Percentiles rank a stretch among this genome's conserved stretches.
Evolutionary conservation across 495 filamentous ascomycete genomes (phyloP).

Genomic region (Choiromyces venosus): DNA sequence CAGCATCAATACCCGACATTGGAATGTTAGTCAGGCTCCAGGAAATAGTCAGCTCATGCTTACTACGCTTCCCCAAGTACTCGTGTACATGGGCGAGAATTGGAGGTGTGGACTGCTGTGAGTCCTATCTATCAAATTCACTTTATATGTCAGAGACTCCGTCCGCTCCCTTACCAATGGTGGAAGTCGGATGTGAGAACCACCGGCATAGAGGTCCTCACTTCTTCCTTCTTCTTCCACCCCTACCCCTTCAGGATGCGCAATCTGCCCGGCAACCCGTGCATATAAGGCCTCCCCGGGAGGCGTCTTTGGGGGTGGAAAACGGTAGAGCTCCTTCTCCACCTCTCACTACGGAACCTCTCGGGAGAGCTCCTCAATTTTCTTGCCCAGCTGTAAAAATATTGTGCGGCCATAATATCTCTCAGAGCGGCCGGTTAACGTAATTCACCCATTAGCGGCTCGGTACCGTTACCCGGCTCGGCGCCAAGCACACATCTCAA

Average conservation of each 20-base stretch:
- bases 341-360: constrained; percentile 16
- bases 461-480: too few relatives aligned
- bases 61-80: constrained; percentile 40
- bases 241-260: constrained; percentile 16
- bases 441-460: too few relatives aligned
- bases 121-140: constrained; percentile 57
- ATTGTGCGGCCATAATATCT: neutral
- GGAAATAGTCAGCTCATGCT: constrained; percentile 57
- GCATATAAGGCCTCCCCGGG: neutral
- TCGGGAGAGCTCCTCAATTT: neutral
- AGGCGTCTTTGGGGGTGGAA: neutral
- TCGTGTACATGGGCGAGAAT: constrained; percentile 57
- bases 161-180: constrained; percentile 36
- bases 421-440: too few relatives aligned
- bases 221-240: constrained; percentile 42
- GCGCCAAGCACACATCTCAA: too few relatives aligned
- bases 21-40: constrained; percentile 61
- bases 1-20: too few relatives aligned
- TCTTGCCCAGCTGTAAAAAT: neutral
- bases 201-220: constrained; percentile 44
- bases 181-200: constrained; percentile 62
- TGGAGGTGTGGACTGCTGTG: constrained; percentile 74
- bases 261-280: neutral
- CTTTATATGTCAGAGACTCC: constrained; percentile 58
- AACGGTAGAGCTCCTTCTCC: constrained; percentile 39